phyloP scores from a whole-genome alignment of 2,329 filamentous ascomycete genomes.

The Emergomyces orientalis region DNA sequence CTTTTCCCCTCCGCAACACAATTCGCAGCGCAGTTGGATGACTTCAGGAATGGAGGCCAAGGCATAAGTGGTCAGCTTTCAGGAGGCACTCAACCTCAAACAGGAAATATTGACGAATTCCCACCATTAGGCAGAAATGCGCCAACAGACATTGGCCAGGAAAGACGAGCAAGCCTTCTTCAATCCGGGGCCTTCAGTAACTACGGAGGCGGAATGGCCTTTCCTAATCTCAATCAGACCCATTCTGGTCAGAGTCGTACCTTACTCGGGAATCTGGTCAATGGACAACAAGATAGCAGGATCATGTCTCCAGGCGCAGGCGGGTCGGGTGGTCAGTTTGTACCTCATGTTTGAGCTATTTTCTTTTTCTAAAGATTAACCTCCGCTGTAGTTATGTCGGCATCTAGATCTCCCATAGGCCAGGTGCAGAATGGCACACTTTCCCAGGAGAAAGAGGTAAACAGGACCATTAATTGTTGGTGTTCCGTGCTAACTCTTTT shows the following conservation, averaged over 20 bases:
- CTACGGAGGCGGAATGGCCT: conserved; percentile 34
- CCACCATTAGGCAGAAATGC: conserved; percentile 47
- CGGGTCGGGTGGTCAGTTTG: conserved; percentile 26
- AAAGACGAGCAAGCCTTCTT: conserved; percentile 13
- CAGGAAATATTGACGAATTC: conserved; percentile 52
- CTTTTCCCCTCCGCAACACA: conserved; percentile 40
- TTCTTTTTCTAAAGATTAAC: conserved; percentile 14
- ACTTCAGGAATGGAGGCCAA: conserved; percentile 50
- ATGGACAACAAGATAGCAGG: conserved; percentile 29
- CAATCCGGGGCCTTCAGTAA: conserved; percentile 40
- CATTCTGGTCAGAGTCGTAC: conserved; percentile 28
- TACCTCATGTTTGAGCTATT: background rate
- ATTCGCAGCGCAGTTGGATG: conserved; percentile 44
- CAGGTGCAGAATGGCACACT: conserved; percentile 36
- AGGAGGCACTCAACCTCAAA: conserved; percentile 43
- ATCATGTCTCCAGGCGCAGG: conserved; percentile 29
- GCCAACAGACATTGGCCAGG: conserved; percentile 12
- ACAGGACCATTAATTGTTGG: conserved; percentile 1
- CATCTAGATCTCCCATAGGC: conserved; percentile 35
- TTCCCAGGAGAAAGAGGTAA: conserved; percentile 36
- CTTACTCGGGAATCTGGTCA: conserved; percentile 26
- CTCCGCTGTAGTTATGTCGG: conserved; percentile 24
- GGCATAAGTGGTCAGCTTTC: conserved; percentile 45
- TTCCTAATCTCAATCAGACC: conserved; percentile 35
- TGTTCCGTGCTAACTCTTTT: conserved; percentile 11